phyloP scores from a whole-genome alignment of 2,329 filamentous ascomycete species.

The Acrocalymma vagum region DNA sequence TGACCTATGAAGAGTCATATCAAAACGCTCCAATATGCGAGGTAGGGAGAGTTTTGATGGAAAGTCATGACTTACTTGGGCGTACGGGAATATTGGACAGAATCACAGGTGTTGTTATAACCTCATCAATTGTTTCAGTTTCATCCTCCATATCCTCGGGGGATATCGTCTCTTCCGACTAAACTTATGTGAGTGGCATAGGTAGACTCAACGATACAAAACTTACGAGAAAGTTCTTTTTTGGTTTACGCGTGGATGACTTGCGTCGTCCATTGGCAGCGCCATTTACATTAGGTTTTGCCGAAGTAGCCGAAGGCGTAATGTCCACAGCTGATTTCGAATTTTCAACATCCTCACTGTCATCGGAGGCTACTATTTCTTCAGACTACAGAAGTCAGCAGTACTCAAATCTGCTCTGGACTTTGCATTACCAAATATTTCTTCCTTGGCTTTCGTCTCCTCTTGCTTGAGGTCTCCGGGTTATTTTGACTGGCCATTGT shows the following conservation, averaged over 20 bases:
- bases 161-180: constrained; percentile 40
- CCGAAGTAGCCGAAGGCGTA: constrained; percentile 12
- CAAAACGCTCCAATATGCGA: constrained; percentile 7
- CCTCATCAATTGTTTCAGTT: constrained; percentile 26
- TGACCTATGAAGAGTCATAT: too few species aligned
- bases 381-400: constrained; percentile 34
- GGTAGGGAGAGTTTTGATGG: constrained; percentile 10
- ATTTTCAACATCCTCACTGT: constrained; percentile 28
- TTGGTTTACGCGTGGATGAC: constrained; percentile 31
- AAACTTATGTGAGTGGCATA: constrained; percentile 4
- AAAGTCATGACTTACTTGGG: constrained; percentile 31
- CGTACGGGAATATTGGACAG: constrained; percentile 32
- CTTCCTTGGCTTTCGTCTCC: constrained; percentile 37
- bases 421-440: constrained; percentile 31
- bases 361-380: constrained; percentile 40
- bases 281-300: constrained; percentile 17
- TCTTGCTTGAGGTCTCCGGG: constrained; percentile 31
- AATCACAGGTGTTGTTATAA: constrained; percentile 18
- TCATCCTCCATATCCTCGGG: constrained; percentile 40
- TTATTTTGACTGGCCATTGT: constrained; percentile 27
- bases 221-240: constrained; percentile 42
- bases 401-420: background rate
- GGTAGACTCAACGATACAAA: background rate
- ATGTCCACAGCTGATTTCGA: constrained; percentile 2
- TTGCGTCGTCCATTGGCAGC: constrained; percentile 33